Evolutionary conservation across 345 rosid genomes (phyloP).

Genomic region (Bruguiera parviflora): DNA sequence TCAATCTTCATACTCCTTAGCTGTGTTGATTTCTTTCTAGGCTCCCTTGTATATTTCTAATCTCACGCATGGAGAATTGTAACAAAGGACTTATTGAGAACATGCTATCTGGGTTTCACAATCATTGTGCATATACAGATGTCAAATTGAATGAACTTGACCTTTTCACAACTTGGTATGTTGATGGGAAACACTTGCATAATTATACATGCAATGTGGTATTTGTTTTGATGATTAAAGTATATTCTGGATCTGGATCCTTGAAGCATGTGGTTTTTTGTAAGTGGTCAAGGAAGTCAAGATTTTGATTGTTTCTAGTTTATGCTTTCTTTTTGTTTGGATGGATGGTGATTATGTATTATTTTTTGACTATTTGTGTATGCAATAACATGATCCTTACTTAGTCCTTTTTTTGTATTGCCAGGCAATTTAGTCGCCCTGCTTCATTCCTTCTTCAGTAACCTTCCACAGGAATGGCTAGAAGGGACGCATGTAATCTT

Average conservation of each 20-base stretch:
- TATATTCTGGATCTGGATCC: too few relatives aligned
- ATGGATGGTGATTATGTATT: neutral
- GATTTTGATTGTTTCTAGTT: neutral
- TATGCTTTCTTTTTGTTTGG: neutral
- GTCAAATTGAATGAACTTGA: too few relatives aligned
- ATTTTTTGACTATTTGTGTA: neutral
- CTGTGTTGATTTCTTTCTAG: neutral
- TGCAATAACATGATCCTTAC: conserved; percentile 1
- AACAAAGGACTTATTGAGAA: neutral
- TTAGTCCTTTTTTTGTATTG: conserved; percentile 24
- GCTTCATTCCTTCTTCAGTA: conserved; percentile 93
- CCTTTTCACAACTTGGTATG: too few relatives aligned
- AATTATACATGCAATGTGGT: too few relatives aligned
- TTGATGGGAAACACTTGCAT: too few relatives aligned
- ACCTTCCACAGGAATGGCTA: conserved; percentile 99
- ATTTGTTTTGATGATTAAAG: too few relatives aligned
- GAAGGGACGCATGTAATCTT: conserved; percentile 80
- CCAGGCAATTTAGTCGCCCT: conserved; percentile 89
- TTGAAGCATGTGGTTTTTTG: too few relatives aligned
- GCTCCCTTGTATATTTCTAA: neutral
- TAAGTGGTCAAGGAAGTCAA: too few relatives aligned
- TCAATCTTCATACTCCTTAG: too few relatives aligned
- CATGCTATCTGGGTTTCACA: neutral
- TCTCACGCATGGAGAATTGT: neutral
- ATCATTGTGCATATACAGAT: neutral